Evolutionary conservation across 345 rosid species (phyloP), one percentile per base, ranked within the genome.

Genomic region (Angophora floribunda): DNA sequence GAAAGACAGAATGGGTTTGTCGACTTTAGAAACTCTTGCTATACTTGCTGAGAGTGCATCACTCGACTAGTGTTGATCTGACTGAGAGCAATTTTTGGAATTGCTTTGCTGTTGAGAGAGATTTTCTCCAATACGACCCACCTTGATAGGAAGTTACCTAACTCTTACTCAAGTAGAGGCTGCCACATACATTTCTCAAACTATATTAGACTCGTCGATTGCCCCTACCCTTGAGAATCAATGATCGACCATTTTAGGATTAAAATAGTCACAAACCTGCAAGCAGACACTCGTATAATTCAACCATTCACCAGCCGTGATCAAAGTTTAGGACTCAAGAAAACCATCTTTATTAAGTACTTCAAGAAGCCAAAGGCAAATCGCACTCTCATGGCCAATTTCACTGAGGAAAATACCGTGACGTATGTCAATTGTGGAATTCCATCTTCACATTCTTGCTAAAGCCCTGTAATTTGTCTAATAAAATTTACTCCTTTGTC

Each of bases 191-290:
- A 30, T 32, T 67, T 44, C 79, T 30, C 45, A 16, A 67, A 67
- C 6, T 67, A 67, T 2, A 67, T 17, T 15, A 16, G 45, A 67
- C 22, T 32, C 49, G 4, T 36, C 47, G 47, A 17, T 36, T 41
- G 13, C 7, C 22, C 2, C 82, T 70, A 1, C 82, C 4, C 36
- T 0, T 41, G 6, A 19, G 28, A 5, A 75, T 75, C 15, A 19
- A 36, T 10, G 82, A 75, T 75, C 7, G 0, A 75, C 82, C 82
- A 21, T 41, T 70, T 36, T 19, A 70, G 26, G 26, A 19, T 6
- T 0, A 36, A 70, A 36, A 36, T 22, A 36, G 41, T 63, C 41
- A 2, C 5, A 0, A n/a, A 63, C 14, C 36, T 0, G 7, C 19
- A 7, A 12, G 17, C 44, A 9, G 24, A 36, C 22, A 22, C 24